A percentile compares a stretch with the other conserved stretches of the same genome.
Evolutionary conservation across 2,329 filamentous ascomycete species (phyloP).

Genomic region (Ophiocordyceps camponoti-leonardi): DNA sequence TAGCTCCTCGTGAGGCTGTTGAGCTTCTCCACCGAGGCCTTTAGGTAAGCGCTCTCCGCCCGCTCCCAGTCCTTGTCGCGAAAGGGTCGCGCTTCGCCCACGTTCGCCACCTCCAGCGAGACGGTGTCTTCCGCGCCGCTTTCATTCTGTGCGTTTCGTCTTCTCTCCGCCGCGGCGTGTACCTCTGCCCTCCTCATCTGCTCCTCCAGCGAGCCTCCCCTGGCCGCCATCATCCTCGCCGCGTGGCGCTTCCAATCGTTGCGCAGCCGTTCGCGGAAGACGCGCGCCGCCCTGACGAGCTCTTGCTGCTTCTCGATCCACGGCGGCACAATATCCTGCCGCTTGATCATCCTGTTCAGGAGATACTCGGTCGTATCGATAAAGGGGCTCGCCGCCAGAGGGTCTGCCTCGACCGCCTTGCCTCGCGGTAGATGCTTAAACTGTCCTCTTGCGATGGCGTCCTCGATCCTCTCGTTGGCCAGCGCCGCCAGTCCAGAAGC

Average conservation of each 20-base stretch:
- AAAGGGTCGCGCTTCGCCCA: constrained; percentile 40
- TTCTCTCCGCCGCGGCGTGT: constrained; percentile 59
- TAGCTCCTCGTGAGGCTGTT: constrained; percentile 74
- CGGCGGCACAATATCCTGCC: constrained; percentile 84
- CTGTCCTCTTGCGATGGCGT: constrained; percentile 80
- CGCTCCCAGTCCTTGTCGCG: constrained; percentile 63
- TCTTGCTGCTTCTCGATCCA: constrained; percentile 99
- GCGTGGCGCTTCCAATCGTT: constrained; percentile 76
- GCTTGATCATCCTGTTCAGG: constrained; percentile 96
- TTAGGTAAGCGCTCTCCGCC: constrained; percentile 58
- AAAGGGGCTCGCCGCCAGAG: constrained; percentile 71
- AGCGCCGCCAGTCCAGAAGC: constrained; percentile 64
- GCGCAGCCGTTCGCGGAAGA: constrained; percentile 59
- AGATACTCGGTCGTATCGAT: constrained; percentile 95
- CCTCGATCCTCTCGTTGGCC: constrained; percentile 83
- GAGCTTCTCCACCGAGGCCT: constrained; percentile 57
- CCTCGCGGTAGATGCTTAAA: constrained; percentile 74
- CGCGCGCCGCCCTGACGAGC: constrained; percentile 47
- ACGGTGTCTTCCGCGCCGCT: constrained; percentile 21
- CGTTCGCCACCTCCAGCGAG: constrained; percentile 16
- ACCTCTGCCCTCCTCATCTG: constrained; percentile 56
- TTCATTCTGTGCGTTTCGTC: constrained; percentile 38
- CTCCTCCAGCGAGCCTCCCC: constrained; percentile 55
- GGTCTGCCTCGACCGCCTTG: constrained; percentile 62
- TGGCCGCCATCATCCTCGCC: constrained; percentile 58